Evolutionary conservation across 345 rosid species (phyloP).

Genomic region (Erodium maritimum): DNA sequence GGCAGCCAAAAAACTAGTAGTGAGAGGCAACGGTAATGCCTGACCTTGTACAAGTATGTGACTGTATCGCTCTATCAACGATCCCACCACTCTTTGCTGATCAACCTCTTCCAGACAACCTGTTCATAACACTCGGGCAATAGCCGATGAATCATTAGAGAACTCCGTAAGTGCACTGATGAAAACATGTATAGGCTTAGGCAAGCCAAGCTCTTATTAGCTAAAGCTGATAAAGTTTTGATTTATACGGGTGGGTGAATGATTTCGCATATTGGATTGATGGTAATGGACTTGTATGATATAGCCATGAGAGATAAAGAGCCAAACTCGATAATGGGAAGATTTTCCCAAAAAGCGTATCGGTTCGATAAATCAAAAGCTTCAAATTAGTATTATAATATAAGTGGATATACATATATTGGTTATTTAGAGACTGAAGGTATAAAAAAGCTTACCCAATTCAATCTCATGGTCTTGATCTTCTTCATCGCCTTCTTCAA

Average conservation of each 20-base stretch:
- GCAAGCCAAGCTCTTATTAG: neutral
- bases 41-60: slow-evolving; percentile 26
- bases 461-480: slow-evolving; percentile 54
- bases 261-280: neutral
- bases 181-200: no score
- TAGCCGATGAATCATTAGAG: neutral
- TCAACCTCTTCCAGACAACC: slow-evolving; percentile 45
- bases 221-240: neutral
- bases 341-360: neutral
- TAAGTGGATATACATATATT: neutral
- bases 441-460: slow-evolving; percentile 36
- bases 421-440: neutral
- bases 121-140: slow-evolving; percentile 11
- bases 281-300: neutral
- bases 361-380: neutral
- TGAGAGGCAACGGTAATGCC: slow-evolving; percentile 25
- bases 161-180: neutral
- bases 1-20: slow-evolving; percentile 30
- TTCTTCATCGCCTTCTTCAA: slow-evolving; percentile 65
- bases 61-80: slow-evolving; percentile 30
- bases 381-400: neutral
- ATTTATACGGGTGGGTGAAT: no score
- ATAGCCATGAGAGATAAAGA: neutral
- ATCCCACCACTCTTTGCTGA: slow-evolving; percentile 13
- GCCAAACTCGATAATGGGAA: neutral